Evolutionary conservation across 1,139 yeast genomes (phyloP), one percentile per base, ranked within the genome.

Genomic region (Taiozyma sp.): DNA sequence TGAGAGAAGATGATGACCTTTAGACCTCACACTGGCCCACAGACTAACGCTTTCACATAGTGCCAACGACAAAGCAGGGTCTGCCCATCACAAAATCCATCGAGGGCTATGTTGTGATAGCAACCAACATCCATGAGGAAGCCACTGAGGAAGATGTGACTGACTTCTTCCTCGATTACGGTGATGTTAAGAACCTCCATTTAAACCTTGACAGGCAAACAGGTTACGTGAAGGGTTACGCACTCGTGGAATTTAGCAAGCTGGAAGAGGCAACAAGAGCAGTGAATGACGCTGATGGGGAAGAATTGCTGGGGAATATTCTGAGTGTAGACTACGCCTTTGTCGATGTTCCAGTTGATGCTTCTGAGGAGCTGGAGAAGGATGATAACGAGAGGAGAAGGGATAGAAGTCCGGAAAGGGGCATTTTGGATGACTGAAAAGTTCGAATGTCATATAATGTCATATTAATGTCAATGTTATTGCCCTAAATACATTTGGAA

Each of bases 71-170:
- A 5, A 51, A 46, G 16, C 54, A 54, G 13, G 60, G 58, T 1
- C 24, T 50, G 3, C 47, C 54, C 8, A 45, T 46, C 1, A 42
- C 38, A 16, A 44, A 46, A 61, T 72, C 74, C 3, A 54, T 75
- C 2, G 79, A 74, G 57, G 80, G 79, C 24, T 75, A 75, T 69
- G 69, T 75, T 9, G 45, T 76, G 3, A 61, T 75, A 9, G 74
- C 67, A 8, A 63, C 71, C 0, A 73, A 73, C 45, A 52, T 76
- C 16, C 78, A 76, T 51, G 77, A 74, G 43, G 80, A 76, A 56
- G 72, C 75, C 4, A 61, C 73, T 10, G 80, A 76, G 50, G 80
- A 75, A 48, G 77, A 74, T 45, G 57, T 75, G 8, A 57, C 58
- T 9, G 79, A 76, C 51, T 61, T 64, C 32, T 74, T 75, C 55